Conservation (phyloP, 2,329 filamentous ascomycete species). For the Ascosphaera aggregata region DNA sequence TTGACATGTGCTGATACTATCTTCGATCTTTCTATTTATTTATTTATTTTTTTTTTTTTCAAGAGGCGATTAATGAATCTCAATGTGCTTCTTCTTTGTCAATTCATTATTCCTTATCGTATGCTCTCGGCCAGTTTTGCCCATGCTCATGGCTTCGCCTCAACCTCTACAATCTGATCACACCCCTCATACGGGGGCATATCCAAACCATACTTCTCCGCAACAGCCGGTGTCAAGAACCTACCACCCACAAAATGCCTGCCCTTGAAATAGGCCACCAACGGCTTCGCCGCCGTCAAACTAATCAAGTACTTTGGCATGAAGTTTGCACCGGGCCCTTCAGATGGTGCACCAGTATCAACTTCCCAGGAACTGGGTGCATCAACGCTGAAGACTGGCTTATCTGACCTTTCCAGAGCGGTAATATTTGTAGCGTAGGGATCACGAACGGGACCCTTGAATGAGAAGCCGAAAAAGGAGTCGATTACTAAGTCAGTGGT, state of each 20-base stretch:
- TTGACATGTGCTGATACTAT: no score
- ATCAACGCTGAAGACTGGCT: slow-evolving; percentile 75
- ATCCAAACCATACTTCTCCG: slow-evolving; percentile 68
- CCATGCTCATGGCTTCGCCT: no score
- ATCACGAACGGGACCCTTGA: slow-evolving; percentile 76
- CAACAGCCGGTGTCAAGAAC: slow-evolving; percentile 59
- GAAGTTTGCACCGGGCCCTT: slow-evolving; percentile 57
- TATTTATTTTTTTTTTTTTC: no score
- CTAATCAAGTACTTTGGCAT: slow-evolving; percentile 63
- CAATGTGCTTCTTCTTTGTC: no score
- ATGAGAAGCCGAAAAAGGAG: slow-evolving; percentile 90
- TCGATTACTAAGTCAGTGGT: slow-evolving; percentile 66
- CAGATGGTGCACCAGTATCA: slow-evolving; percentile 54
- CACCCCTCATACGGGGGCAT: slow-evolving; percentile 62
- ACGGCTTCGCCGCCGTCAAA: slow-evolving; percentile 78
- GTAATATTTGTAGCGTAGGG: slow-evolving; percentile 68
- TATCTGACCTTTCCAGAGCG: slow-evolving; percentile 44
- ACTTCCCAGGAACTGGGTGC: slow-evolving; percentile 92
- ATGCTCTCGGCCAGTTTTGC: no score
- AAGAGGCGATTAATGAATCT: no score
- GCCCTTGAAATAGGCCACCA: slow-evolving; percentile 62
- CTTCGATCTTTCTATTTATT: no score
- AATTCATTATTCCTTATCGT: no score
- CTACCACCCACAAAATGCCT: slow-evolving; percentile 81
- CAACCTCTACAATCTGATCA: slow-evolving; percentile 71